These are phyloP conservation scores for Botrytis elliptica DNA, from an alignment of 2,329 filamentous ascomycete genomes.

Conservation along the genomic window DNA sequence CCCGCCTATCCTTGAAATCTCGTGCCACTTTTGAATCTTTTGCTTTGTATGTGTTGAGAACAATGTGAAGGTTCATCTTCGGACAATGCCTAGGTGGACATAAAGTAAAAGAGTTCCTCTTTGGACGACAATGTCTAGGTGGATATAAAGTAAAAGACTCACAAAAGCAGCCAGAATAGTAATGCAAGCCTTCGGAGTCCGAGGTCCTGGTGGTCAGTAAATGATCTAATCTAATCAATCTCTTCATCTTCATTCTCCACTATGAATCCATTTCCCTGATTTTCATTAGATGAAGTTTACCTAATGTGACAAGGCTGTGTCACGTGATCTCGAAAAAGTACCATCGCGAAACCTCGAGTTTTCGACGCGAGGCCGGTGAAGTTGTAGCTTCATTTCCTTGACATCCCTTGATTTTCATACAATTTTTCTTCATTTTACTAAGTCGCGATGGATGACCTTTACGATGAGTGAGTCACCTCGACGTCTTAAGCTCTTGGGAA, in stretches of 20 bases:
- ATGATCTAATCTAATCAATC: slow-evolving; percentile 17
- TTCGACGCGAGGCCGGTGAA: slow-evolving; percentile 25
- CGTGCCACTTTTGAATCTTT: background rate
- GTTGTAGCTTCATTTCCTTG: slow-evolving; percentile 3
- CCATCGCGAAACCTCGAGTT: slow-evolving; percentile 31
- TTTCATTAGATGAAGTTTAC: background rate
- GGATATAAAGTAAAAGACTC: background rate
- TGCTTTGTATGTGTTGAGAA: background rate
- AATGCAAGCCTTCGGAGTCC: background rate
- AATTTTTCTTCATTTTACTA: slow-evolving; percentile 4
- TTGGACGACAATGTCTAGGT: no score
- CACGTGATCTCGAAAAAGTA: slow-evolving; percentile 31
- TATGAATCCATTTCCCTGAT: no score
- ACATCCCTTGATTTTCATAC: slow-evolving; percentile 16
- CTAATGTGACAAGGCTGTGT: slow-evolving; percentile 22
- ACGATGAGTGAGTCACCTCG: slow-evolving; percentile 72
- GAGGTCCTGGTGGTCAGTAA: background rate
- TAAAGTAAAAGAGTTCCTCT: no score
- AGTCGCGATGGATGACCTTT: slow-evolving; percentile 83
- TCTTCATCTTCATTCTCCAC: background rate
- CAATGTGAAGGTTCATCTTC: background rate
- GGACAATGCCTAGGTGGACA: background rate
- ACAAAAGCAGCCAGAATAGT: background rate
- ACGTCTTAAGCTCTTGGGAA: slow-evolving; percentile 11
- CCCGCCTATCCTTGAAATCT: background rate